Conservation (phyloP, 345 rosid species). For the Rhodomyrtus tomentosa region DNA sequence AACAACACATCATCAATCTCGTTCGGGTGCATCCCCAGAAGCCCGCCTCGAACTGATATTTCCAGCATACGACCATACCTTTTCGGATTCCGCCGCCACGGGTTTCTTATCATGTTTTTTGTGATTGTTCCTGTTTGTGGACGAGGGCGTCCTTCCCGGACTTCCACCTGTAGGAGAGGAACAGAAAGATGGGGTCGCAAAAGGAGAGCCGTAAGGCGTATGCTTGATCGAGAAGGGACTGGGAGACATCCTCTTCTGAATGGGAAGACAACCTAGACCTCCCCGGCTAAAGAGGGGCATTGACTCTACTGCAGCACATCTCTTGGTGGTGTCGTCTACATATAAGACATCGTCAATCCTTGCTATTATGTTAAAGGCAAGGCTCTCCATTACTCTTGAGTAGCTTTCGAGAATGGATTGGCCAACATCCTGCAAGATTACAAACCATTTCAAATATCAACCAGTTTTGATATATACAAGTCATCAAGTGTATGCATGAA, state of each 20-base stretch:
- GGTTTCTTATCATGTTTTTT: constrained; percentile 34
- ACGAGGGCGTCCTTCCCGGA: constrained; percentile 39
- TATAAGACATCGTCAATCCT: constrained; percentile 93
- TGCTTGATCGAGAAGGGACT: constrained; percentile 61
- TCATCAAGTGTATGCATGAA: not conserved
- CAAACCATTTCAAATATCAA: not conserved
- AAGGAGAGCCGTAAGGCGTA: constrained; percentile 61
- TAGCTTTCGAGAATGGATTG: constrained; percentile 95
- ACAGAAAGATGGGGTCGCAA: constrained; percentile 54
- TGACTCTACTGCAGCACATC: constrained; percentile 50
- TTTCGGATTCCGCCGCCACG: constrained; percentile 38
- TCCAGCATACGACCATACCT: constrained; percentile 70
- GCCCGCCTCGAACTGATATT: constrained; percentile 57
- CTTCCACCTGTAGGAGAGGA: constrained; percentile 48
- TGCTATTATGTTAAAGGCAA: constrained; percentile 97
- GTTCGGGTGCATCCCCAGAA: constrained; percentile 68
- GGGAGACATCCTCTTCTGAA: constrained; percentile 65
- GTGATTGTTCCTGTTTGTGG: constrained; percentile 17
- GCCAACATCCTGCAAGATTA: constrained; percentile 74
- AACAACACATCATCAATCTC: constrained; percentile 38
- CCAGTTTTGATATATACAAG: not conserved
- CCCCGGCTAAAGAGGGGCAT: constrained; percentile 52
- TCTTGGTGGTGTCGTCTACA: constrained; percentile 65
- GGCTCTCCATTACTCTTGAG: constrained; percentile 97
- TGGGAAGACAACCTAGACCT: constrained; percentile 44